phyloP scores from a whole-genome alignment of 164 flowering plant species.

The Chimonanthus salicifolius region DNA sequence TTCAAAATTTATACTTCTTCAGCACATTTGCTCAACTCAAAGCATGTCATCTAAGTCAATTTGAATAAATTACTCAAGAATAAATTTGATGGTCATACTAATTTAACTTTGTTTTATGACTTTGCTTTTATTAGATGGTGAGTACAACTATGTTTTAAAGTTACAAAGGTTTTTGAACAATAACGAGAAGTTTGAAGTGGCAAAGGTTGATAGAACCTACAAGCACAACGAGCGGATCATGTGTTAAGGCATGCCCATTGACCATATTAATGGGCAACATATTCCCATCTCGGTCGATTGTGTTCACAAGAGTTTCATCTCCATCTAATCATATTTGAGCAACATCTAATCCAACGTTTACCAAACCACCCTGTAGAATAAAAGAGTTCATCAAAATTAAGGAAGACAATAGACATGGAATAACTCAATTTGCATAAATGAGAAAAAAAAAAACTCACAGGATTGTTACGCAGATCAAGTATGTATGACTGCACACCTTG shows the following conservation, averaged over 20 bases:
- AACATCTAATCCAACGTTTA: slow-evolving; percentile 91
- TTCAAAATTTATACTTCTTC: no score
- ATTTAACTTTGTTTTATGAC: no score
- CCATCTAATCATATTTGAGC: slow-evolving; percentile 99
- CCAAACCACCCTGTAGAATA: slow-evolving; percentile 74
- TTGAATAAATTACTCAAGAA: no score
- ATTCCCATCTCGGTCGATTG: slow-evolving; percentile 80
- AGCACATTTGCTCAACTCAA: no score
- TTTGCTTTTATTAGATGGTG: no score
- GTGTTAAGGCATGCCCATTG: slow-evolving; percentile 90
- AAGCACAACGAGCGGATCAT: slow-evolving; percentile 90
- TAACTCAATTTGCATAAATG: background rate
- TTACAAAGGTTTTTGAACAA: background rate
- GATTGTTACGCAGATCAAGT: slow-evolving; percentile 87
- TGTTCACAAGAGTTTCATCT: slow-evolving; percentile 89
- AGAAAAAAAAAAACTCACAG: slow-evolving; percentile 35
- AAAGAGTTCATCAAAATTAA: background rate
- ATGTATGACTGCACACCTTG: slow-evolving; percentile 89
- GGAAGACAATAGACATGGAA: background rate
- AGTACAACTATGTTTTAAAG: no score
- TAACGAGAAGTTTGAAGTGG: background rate
- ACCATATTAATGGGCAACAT: slow-evolving; percentile 73
- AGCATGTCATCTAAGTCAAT: no score
- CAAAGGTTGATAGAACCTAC: slow-evolving; percentile 38
- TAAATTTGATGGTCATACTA: no score